Conservation (phyloP, 257 asterid genomes). For the Lycium ferocissimum region DNA sequence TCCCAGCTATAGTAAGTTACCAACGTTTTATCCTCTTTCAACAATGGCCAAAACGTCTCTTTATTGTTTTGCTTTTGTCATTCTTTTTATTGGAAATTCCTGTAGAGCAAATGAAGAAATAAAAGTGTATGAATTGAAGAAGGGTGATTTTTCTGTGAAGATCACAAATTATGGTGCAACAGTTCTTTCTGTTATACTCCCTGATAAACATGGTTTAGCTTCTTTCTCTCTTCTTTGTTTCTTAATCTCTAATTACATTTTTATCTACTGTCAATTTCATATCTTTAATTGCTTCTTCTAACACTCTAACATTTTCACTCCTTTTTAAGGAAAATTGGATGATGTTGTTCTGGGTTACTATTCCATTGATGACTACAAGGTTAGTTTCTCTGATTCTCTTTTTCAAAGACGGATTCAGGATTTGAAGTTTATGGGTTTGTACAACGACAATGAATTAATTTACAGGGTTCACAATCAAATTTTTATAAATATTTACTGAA, state of each 20-base stretch:
- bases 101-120: conserved; percentile 43
- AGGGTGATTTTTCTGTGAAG: conserved; percentile 54
- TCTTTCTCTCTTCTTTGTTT: neutral
- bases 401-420: neutral
- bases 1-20: neutral
- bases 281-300: neutral
- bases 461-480: neutral
- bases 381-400: conserved; percentile 1
- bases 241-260: neutral
- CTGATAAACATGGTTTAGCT: conserved; percentile 67
- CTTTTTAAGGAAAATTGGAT: conserved; percentile 67
- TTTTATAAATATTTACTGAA: neutral
- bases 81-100: conserved; percentile 9
- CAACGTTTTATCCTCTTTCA: neutral
- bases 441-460: neutral
- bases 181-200: conserved; percentile 61
- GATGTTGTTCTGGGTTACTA: conserved; percentile 79
- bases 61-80: conserved; percentile 34
- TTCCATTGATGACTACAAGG: conserved; percentile 76
- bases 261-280: neutral
- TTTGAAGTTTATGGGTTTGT: neutral
- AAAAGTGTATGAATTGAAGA: conserved; percentile 55
- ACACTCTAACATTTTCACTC: neutral
- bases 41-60: conserved; percentile 42
- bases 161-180: conserved; percentile 84